Base-by-base conservation (phyloP, 164 flowering plant genomes). In the Annona cherimola region DNA sequence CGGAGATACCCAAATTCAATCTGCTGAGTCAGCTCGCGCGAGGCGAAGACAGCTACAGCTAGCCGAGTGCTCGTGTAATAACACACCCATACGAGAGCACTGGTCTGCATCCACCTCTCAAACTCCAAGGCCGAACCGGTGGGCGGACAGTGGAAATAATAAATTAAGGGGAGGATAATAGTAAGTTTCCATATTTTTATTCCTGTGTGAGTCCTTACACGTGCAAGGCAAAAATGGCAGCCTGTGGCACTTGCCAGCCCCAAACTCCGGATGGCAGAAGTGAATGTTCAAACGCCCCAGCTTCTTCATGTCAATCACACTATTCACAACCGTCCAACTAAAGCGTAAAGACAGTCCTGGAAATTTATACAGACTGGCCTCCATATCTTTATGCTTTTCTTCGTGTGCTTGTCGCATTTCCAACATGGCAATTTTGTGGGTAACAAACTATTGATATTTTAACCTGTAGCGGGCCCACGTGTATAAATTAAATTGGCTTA, bases 181-280 rank as follows among this genome's bases (percentile, higher is more conserved):
- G 44, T 55, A 63, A 54, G 62, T 19, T 72, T 66, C 41, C 18
- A 7, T 54, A 26, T 66, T 69, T 66, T 54, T 63, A 65, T 40
- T 11, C 45, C 42, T 50, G 55, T 7, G 54, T 18, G 14, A 7
- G 35, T 41, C 18, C 9, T 55, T 18, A 4, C 16, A 16, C 2
- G 7, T 41, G 50, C 35, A 5, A 50, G 50, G 39, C 12, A 40
- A 71, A 65, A 19, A 35, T 61, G 41, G 57, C 57, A 50, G 57
- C 14, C 57, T 9, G 57, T 50, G 14, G 57, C 57, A 9, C 11
- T 16, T 16, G 14, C 57, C 57, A 50, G 35, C 57, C 57, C 14
- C 14, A 50, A 50, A 8, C 57, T 50, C 57, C 57, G 57, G 57
- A 50, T 9, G 9, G 14, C 14, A 50, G 14, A 50, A 2, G 3